A percentile compares a stretch with the other conserved stretches of the same genome.
Evolutionary conservation across 441 rosid species (phyloP).

Genomic region (California macrophylla): DNA sequence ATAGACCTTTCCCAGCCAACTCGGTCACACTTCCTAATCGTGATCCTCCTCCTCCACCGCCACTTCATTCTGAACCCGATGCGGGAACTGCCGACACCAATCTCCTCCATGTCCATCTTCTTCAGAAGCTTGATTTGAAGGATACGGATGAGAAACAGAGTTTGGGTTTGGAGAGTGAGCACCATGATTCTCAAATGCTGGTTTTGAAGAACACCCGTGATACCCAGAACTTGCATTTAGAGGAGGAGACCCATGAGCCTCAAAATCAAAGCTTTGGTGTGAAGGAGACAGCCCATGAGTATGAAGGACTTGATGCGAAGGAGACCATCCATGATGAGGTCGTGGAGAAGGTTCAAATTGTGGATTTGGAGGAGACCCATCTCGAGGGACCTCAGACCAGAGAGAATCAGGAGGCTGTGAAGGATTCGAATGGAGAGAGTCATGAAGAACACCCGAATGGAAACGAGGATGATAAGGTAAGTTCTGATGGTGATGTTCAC

Average conservation of each 20-base stretch:
- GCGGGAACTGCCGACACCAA: not conserved
- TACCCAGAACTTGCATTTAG: constrained; percentile 1
- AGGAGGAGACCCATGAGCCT: not conserved
- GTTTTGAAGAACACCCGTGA: not conserved
- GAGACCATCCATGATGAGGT: not conserved
- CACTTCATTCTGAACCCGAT: constrained; percentile 17
- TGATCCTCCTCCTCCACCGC: constrained; percentile 5
- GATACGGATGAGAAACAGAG: constrained; percentile 9
- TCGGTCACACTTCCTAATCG: no score
- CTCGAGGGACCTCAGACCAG: constrained; percentile 13
- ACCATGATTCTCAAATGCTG: not conserved
- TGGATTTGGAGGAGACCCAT: constrained; percentile 13
- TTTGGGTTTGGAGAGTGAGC: not conserved
- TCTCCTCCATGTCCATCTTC: not conserved
- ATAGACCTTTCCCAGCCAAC: no score
- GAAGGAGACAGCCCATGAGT: not conserved
- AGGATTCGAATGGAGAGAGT: not conserved
- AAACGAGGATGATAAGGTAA: constrained; percentile 17
- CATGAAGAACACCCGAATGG: constrained; percentile 15
- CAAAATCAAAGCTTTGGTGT: not conserved
- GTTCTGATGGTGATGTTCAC: constrained; percentile 13
- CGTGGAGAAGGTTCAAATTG: not conserved
- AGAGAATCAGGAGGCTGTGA: constrained; percentile 11
- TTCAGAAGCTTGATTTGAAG: constrained; percentile 16
- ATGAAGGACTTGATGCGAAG: not conserved